Evolutionary conservation across 768 basidiomycete species (phyloP).

Genomic region (Dictyophora rubrovolvata): DNA sequence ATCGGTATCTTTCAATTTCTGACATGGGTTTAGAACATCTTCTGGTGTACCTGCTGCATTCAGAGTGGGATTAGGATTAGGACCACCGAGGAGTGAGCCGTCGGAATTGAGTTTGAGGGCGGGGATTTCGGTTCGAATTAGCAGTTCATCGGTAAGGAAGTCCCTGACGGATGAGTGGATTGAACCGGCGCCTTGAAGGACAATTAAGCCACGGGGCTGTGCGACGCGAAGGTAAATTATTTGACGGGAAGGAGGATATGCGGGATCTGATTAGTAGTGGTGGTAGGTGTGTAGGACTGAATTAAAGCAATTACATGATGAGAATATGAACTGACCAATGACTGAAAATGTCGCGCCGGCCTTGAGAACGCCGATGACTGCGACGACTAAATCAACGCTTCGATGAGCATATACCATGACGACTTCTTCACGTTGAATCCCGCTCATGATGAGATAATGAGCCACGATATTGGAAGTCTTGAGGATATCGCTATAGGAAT

Average conservation of each 20-base stretch:
- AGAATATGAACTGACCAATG: conserved; percentile 52
- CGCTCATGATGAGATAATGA: conserved; percentile 77
- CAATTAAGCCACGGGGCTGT: conserved; percentile 80
- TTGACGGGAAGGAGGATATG: conserved; percentile 90
- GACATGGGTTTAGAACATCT: conserved; percentile 48
- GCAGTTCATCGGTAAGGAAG: conserved; percentile 66
- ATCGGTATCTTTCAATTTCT: conserved; percentile 51
- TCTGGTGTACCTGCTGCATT: conserved; percentile 22
- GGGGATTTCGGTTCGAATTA: conserved; percentile 85
- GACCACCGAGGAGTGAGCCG: conserved; percentile 61
- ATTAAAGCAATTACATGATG: no score
- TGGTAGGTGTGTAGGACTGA: neutral
- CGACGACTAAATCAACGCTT: conserved; percentile 92
- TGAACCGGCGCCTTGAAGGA: conserved; percentile 81
- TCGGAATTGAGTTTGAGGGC: conserved; percentile 65
- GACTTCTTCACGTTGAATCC: conserved; percentile 86
- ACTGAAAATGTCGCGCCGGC: conserved; percentile 96
- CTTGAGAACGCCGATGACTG: conserved; percentile 94
- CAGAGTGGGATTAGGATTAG: conserved; percentile 13
- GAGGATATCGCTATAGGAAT: conserved; percentile 74
- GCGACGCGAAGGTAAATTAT: conserved; percentile 90
- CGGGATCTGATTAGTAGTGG: conserved; percentile 71
- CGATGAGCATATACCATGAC: conserved; percentile 97
- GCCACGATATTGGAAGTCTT: conserved; percentile 82
- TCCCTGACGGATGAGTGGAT: conserved; percentile 75